Evolutionary conservation across 441 rosid genomes (phyloP).

Genomic region (Gossypium lobatum): DNA sequence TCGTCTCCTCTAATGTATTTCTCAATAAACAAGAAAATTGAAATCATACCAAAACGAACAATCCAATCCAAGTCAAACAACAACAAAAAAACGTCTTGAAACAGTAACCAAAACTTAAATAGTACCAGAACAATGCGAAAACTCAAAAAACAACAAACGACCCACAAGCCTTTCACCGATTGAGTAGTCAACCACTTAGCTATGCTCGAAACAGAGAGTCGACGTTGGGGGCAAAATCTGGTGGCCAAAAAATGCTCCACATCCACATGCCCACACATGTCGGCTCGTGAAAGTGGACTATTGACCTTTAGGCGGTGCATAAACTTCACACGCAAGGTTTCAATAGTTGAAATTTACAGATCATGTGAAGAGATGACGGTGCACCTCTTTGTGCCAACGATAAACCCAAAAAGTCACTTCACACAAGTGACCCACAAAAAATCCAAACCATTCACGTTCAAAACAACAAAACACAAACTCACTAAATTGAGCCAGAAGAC

Average conservation of each 20-base stretch:
- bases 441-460: not conserved
- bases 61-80: not conserved
- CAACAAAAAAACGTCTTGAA: too few species aligned
- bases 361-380: not conserved
- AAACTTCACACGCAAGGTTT: not conserved
- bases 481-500: not conserved
- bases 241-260: not conserved
- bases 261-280: not conserved
- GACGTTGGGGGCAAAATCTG: too few species aligned
- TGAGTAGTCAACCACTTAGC: too few species aligned
- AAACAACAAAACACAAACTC: not conserved
- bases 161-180: too few species aligned
- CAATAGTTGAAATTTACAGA: not conserved
- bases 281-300: not conserved
- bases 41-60: not conserved
- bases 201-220: too few species aligned
- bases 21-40: not conserved
- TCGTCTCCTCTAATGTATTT: not conserved
- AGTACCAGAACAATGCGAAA: too few species aligned
- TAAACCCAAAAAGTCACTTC: too few species aligned
- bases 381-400: not conserved
- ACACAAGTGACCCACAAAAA: not conserved
- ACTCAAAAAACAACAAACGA: too few species aligned
- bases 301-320: not conserved
- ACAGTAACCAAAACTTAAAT: too few species aligned